Evolutionary conservation across 768 basidiomycete species (phyloP), one percentile per base, ranked within the genome.

Genomic region (Serpula lacrymans): DNA sequence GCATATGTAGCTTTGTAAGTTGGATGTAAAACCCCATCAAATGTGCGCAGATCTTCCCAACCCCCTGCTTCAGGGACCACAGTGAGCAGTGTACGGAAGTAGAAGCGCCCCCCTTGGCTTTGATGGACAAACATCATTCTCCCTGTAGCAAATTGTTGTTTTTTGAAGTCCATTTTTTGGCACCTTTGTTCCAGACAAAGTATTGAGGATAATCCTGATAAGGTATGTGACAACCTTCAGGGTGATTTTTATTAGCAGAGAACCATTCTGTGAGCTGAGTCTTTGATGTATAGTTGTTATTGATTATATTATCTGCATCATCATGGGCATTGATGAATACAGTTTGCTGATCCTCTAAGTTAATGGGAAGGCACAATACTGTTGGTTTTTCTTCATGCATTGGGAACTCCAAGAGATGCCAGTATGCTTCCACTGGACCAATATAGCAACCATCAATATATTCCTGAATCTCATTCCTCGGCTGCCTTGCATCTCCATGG

Each of bases 321-420:
- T 62, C 57, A 8, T 52, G 39, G 10, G 63, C 59, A 29, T 64
- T 46, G 53, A 67, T 72, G 6, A 53, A 38, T 31, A 76, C 64
- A 41, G 55, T 31, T 14, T 69, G 58, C 41, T 70, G 27, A 52
- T 65, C 32, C 24, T 55, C 45, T 11, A 74, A 56, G 47, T 78
- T 75, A 6, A 78, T 58, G 7, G 59, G 65, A 4, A 78, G 59
- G 0, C 63, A 53, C 13, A 62, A 48, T 23, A 78, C 58, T 23
- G 60, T 50, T 16, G 70, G 72, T 2, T 56, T 45, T 18, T 62
- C 48, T 1, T 55, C 53, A 38, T 74, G 59, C 4, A 63, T 57
- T 1, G 41, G 21, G 42, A 58, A 55, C 37, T 64, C 42, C 27
- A 65, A 58, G 5, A 71, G 54, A 0, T 58, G 58, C 63, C 65